These are phyloP conservation scores for Cordyceps pruinosa DNA, from an alignment of 2,329 filamentous ascomycete genomes.

Conservation along the genomic window DNA sequence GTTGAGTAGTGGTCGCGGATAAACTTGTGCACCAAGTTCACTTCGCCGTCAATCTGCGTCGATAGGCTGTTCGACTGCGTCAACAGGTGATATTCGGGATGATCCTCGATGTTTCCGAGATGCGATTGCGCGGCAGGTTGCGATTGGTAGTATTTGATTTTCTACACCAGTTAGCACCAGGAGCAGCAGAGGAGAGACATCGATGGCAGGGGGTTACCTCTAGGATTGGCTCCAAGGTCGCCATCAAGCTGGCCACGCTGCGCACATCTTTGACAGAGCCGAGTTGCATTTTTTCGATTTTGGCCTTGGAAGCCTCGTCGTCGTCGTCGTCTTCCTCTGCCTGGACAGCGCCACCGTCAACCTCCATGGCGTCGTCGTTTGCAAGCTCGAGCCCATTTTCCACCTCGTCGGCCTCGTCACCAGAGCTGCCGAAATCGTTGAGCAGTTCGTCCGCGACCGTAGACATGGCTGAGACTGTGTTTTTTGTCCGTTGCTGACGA, in stretches of 20 bases:
- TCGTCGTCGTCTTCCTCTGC: constrained; percentile 52
- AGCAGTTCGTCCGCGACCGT: constrained; percentile 88
- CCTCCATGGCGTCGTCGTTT: constrained; percentile 43
- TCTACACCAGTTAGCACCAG: constrained; percentile 47
- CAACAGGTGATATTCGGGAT: constrained; percentile 82
- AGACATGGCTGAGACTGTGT: constrained; percentile 53
- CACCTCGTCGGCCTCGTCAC: constrained; percentile 64
- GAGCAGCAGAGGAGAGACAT: constrained; percentile 68
- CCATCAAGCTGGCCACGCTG: constrained; percentile 73
- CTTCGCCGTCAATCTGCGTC: constrained; percentile 87
- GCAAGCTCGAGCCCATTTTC: constrained; percentile 39
- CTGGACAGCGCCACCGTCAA: constrained; percentile 40
- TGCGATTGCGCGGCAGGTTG: constrained; percentile 59
- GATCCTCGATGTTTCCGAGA: constrained; percentile 81
- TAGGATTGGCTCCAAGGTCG: constrained; percentile 70
- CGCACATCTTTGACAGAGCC: constrained; percentile 68
- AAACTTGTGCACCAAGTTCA: constrained; percentile 90
- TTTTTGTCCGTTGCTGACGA: background rate
- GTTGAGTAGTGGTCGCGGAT: constrained; percentile 93
- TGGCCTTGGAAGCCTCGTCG: constrained; percentile 65
- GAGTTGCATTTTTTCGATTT: constrained; percentile 77
- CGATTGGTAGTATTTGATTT: constrained; percentile 71
- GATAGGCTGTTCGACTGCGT: constrained; percentile 86
- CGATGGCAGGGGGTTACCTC: constrained; percentile 55
- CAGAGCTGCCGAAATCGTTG: constrained; percentile 61